Base-by-base conservation (phyloP, 345 rosid genomes). In the Boechera retrofracta region DNA sequence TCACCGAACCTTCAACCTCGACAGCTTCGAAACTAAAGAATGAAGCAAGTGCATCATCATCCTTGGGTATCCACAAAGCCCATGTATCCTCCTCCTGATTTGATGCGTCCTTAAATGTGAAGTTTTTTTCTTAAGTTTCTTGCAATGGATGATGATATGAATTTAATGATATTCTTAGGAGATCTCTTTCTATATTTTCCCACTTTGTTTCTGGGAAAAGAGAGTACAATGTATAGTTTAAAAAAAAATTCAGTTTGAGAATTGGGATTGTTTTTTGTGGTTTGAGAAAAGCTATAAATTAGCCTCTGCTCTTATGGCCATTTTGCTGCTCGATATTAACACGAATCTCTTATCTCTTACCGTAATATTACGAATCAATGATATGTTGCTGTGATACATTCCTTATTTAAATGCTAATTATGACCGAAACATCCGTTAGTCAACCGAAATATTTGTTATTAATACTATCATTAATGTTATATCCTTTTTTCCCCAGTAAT, bases 41-140 rank as follows among this genome's bases (percentile, higher is more conserved):
- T 31, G 96, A 87, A 83, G 83, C 81, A 7, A 71, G 81, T 74
- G 73, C 84, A 53, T 78, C 91, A 31, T 81, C 90, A 38, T 88
- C 91, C 47, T 86, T 87, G 45, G 82, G 88, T 61, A 77, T 85
- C 42, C 41, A 72, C 26, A 84, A 80, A 15, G 28, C 65, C 8
- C n/a, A 81, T 41, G 75, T 71, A 13, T 13, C 82, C 10, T n/a
- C 80, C 49, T 77, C 89, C 73, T 78, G 81, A 83, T 49, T 62
- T 57, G 67, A 70, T 26, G 31, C 56, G 67, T 64, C 60, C 5
- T 47, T 16, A 10, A 62, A 48, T 72, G 68, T 58, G 63, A 65
- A 65, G 76, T 29, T 36, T 55, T 35, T 4, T 13, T 36, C 4
- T 55, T 1, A 9, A 15, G 12, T 11, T 1, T 31, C 56, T 24